phyloP scores from a whole-genome alignment of 306 rosid genomes.

The Acmispon strigosus region DNA sequence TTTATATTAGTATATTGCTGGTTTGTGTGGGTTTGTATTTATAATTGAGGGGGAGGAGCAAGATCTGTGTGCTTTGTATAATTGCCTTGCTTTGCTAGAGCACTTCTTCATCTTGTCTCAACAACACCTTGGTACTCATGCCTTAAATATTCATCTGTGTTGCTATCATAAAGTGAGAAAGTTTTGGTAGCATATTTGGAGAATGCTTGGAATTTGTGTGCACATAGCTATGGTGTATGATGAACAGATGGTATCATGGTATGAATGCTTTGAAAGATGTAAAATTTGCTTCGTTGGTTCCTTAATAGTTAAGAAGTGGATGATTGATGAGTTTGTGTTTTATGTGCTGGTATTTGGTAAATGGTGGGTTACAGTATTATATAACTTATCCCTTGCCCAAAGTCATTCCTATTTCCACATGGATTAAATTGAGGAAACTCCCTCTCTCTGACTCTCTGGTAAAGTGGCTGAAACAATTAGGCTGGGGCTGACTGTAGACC shows the following conservation, averaged over 20 bases:
- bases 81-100: no score
- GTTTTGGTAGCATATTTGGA: neutral
- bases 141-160: neutral
- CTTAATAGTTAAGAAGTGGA: conserved; percentile 4
- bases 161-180: neutral
- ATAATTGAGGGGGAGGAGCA: no score
- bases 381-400: conserved; percentile 6
- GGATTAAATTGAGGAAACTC: conserved; percentile 8
- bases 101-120: no score
- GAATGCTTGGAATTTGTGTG: neutral
- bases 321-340: neutral
- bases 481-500: neutral
- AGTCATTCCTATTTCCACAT: neutral
- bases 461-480: neutral
- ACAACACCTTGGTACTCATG: conserved; percentile 1
- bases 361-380: neutral
- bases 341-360: conserved; percentile 3
- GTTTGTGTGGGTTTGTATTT: no score
- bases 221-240: conserved; percentile 6
- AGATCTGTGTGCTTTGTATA: no score
- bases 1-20: no score
- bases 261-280: conserved; percentile 1
- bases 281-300: neutral
- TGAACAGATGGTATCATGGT: neutral
- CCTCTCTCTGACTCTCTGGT: neutral